Conservation (phyloP, 805 yeast genomes). For the Hanseniaspora valbyensis region DNA sequence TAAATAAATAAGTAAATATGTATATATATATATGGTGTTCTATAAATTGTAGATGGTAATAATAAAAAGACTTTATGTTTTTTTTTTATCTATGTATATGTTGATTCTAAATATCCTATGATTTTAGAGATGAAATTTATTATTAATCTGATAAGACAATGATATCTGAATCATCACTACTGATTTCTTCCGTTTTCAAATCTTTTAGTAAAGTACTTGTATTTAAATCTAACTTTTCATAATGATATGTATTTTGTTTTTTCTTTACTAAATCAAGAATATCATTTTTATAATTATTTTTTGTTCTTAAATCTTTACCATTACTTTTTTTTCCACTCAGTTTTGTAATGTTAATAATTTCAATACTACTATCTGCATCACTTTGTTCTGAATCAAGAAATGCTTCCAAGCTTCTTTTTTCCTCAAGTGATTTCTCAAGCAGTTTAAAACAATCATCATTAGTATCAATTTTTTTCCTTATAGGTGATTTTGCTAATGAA, state of each 20-base stretch:
- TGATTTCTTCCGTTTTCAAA: background rate
- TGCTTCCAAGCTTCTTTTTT: background rate
- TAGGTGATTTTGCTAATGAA: background rate
- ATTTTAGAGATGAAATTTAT: no score
- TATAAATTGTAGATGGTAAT: background rate
- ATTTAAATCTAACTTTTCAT: no score
- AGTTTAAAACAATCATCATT: background rate
- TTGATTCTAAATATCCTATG: no score
- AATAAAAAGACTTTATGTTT: background rate
- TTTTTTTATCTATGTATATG: no score
- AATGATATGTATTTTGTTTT: no score
- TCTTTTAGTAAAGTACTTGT: background rate
- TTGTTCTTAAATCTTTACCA: no score
- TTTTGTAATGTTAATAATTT: background rate
- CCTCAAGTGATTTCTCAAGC: background rate
- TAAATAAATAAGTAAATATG: background rate
- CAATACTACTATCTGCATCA: background rate
- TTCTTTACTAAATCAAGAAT: background rate
- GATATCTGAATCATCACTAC: background rate
- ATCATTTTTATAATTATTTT: background rate
- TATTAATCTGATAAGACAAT: background rate
- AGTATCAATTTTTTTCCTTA: background rate
- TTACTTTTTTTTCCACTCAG: no score
- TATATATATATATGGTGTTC: background rate
- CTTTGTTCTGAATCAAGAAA: background rate